Evolutionary conservation across 169 alveolate genomes (phyloP).

Genomic region (Babesia bigemina): DNA sequence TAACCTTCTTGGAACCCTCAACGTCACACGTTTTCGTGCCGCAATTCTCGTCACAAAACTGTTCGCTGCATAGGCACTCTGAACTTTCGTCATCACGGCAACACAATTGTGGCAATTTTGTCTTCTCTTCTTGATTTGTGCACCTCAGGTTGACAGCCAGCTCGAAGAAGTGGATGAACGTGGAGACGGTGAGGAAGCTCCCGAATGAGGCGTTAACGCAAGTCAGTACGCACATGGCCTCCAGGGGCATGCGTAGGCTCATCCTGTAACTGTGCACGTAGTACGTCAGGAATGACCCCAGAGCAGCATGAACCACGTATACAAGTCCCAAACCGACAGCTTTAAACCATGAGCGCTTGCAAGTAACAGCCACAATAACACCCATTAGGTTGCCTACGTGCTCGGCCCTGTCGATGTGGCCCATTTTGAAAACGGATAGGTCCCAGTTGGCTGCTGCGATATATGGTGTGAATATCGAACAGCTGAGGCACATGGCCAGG

Average conservation of each 20-base stretch:
- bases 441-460: slow-evolving; percentile 26
- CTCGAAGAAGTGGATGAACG: slow-evolving; percentile 10
- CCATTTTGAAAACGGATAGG: slow-evolving; percentile 24
- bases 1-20: background rate
- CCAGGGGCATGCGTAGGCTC: slow-evolving; percentile 2
- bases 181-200: slow-evolving; percentile 16
- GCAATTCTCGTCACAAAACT: slow-evolving; percentile 16
- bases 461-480: slow-evolving; percentile 33
- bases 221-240: background rate
- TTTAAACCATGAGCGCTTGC: background rate
- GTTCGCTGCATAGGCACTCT: slow-evolving; percentile 25
- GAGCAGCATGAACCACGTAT: background rate
- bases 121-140: background rate
- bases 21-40: background rate
- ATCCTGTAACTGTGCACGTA: slow-evolving; percentile 35
- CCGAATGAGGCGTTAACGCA: slow-evolving; percentile 12
- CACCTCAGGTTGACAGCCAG: background rate
- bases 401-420: slow-evolving; percentile 26
- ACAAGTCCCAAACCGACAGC: background rate
- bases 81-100: slow-evolving; percentile 23
- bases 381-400: slow-evolving; percentile 26
- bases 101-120: background rate
- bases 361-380: background rate
- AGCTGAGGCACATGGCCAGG: slow-evolving; percentile 8
- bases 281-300: slow-evolving; percentile 4